Conservation (phyloP, 306 rosid genomes). For the Ammopiptanthus mongolicus region DNA sequence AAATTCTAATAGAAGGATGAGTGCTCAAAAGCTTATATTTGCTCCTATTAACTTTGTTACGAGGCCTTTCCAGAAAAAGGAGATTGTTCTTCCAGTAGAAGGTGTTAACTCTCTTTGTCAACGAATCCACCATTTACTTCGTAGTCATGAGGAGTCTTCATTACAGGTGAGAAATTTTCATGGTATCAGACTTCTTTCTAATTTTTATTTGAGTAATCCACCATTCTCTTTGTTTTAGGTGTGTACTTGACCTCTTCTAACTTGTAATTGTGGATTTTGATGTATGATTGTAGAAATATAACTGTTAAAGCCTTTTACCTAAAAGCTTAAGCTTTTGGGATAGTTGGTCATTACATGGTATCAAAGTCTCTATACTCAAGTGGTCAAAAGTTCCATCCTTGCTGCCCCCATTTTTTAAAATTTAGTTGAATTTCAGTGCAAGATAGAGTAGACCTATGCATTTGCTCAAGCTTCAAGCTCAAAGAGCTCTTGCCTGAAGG, state of each 20-base stretch:
- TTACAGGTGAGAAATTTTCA: slow-evolving; percentile 54
- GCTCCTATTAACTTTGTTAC: slow-evolving; percentile 69
- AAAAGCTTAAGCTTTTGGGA: no score
- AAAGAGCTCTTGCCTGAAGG: no score
- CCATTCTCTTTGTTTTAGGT: neutral
- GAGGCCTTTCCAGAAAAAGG: slow-evolving; percentile 75
- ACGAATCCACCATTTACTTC: slow-evolving; percentile 51
- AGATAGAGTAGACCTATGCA: no score
- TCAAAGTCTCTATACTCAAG: no score
- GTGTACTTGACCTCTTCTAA: neutral
- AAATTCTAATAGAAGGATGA: slow-evolving; percentile 43
- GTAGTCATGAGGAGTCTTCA: slow-evolving; percentile 70
- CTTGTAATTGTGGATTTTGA: no score
- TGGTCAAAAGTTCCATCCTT: no score
- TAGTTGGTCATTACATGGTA: no score
- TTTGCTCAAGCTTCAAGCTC: no score
- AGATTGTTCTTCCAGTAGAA: slow-evolving; percentile 74
- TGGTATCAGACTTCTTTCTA: neutral
- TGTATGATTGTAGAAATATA: no score
- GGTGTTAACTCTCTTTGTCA: slow-evolving; percentile 77
- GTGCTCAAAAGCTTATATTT: slow-evolving; percentile 56
- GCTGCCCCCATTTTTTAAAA: no score
- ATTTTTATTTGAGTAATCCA: neutral
- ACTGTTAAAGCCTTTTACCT: no score
- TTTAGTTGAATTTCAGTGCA: no score